These are phyloP conservation scores for Torulaspora gathmanii DNA, from an alignment of 805 yeast genomes.

Conservation along the genomic window DNA sequence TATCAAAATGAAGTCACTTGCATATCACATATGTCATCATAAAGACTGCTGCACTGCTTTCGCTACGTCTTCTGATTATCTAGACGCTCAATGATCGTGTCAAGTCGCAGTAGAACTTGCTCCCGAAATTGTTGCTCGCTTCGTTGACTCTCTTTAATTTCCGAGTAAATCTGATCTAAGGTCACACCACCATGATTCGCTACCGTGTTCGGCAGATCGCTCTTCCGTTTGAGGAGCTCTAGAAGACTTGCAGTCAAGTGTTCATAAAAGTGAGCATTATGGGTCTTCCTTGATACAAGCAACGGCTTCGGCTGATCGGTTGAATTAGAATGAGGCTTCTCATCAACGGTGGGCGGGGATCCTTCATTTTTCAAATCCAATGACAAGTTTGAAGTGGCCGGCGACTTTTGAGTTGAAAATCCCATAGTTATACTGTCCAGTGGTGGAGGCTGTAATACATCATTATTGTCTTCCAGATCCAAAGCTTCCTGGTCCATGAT, in stretches of 20 bases:
- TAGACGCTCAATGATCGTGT: slow-evolving; percentile 5
- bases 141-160: slow-evolving; percentile 7
- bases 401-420: slow-evolving; percentile 7
- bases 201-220: neutral
- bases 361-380: neutral
- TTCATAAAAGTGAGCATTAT: neutral
- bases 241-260: neutral
- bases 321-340: neutral
- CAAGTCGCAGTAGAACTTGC: slow-evolving; percentile 14
- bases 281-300: neutral
- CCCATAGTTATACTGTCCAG: slow-evolving; percentile 22
- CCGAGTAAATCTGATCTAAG: slow-evolving; percentile 8
- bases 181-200: neutral
- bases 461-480: neutral
- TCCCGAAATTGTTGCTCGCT: slow-evolving; percentile 14
- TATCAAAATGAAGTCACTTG: no score
- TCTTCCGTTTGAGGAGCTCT: neutral
- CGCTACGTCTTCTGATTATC: neutral
- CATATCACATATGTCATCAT: neutral
- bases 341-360: neutral
- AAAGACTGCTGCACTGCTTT: neutral
- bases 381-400: neutral
- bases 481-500: neutral
- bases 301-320: neutral
- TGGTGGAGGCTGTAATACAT: slow-evolving; percentile 16